Conservation (phyloP, 768 basidiomycete genomes). For the Podaxis rugospora region DNA sequence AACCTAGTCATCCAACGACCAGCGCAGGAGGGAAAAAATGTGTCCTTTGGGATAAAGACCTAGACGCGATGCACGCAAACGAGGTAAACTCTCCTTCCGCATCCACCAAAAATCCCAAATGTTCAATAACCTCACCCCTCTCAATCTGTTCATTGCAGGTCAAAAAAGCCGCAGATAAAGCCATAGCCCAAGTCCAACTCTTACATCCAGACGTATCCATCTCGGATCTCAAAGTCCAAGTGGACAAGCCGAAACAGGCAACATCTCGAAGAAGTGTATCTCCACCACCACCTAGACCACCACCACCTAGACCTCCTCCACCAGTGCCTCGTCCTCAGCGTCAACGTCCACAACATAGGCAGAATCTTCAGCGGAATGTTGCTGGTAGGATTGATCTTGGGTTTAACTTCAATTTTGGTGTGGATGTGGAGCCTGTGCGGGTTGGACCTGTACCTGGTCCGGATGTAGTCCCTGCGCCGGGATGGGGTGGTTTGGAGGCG, state of each 20-base stretch:
- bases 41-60: slow-evolving; percentile 55
- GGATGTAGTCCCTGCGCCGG: too few relatives aligned
- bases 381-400: background rate
- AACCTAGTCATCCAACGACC: slow-evolving; percentile 13
- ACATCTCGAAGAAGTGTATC: background rate
- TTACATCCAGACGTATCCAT: slow-evolving; percentile 57
- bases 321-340: background rate
- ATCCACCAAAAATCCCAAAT: too few relatives aligned
- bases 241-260: slow-evolving; percentile 53
- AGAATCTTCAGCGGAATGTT: background rate
- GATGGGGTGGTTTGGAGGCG: too few relatives aligned
- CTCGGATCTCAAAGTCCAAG: slow-evolving; percentile 55
- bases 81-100: slow-evolving; percentile 40
- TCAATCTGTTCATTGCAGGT: slow-evolving; percentile 41
- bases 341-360: background rate
- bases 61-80: slow-evolving; percentile 59
- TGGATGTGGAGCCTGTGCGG: background rate
- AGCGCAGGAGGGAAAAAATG: slow-evolving; percentile 43
- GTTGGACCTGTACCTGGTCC: too few relatives aligned
- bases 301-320: background rate
- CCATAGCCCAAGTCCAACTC: slow-evolving; percentile 56
- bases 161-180: slow-evolving; percentile 59
- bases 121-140: background rate
- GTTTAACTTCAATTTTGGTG: background rate
- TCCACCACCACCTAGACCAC: background rate